These are phyloP conservation scores for Pleurozium schreberi DNA, from an alignment of 225 moss, liverwort and hornwort species.

Conservation along the genomic window DNA sequence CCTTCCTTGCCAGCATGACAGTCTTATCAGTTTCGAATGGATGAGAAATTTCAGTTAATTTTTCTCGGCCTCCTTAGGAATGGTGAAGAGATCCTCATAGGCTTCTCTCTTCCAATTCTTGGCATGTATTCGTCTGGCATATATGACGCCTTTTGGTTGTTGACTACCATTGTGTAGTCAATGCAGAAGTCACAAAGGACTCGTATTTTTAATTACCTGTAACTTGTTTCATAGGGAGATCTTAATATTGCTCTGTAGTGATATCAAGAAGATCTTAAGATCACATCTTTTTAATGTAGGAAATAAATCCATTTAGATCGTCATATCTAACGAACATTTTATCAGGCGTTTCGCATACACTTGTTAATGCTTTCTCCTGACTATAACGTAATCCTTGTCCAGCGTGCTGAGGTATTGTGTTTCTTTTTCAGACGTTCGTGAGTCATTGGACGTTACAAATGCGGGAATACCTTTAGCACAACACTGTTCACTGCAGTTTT, in stretches of 20 bases:
- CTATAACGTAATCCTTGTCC: background rate
- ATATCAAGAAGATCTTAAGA: background rate
- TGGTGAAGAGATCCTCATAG: background rate
- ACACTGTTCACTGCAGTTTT: background rate
- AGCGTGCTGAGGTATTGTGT: background rate
- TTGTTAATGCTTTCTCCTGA: background rate
- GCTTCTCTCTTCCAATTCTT: background rate
- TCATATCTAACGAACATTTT: background rate
- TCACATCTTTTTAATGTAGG: background rate
- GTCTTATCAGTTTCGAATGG: background rate
- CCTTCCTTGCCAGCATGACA: background rate
- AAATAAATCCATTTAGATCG: background rate
- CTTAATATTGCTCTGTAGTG: background rate
- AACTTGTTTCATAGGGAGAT: background rate
- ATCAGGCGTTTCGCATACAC: background rate
- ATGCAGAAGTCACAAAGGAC: background rate
- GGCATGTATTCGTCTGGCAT: background rate
- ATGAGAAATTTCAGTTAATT: background rate
- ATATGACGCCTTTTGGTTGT: background rate
- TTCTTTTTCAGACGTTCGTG: conserved; percentile 7
- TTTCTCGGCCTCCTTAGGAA: background rate
- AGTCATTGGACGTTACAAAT: background rate
- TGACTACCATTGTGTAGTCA: background rate
- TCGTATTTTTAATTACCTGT: background rate
- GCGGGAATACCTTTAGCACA: background rate